phyloP scores from a whole-genome alignment of 768 basidiomycete species.

The Ramaria sp. region DNA sequence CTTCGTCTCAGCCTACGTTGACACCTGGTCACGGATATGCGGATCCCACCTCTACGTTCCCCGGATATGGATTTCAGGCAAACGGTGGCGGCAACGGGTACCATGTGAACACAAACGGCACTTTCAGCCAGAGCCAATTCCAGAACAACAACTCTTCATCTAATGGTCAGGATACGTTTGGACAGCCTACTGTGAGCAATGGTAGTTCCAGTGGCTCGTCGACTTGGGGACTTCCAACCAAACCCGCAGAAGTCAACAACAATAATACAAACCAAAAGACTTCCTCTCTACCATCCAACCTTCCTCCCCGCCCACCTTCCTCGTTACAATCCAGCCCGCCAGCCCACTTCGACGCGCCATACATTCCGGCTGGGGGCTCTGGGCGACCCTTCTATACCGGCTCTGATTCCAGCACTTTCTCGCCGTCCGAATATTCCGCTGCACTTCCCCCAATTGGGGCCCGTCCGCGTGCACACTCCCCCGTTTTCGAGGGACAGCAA shows the following conservation, averaged over 20 bases:
- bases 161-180: neutral
- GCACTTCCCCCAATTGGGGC: constrained; percentile 6
- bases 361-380: neutral
- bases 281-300: neutral
- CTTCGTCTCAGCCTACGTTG: neutral
- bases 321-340: constrained; percentile 10
- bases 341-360: constrained; percentile 4
- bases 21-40: neutral
- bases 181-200: neutral
- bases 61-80: neutral
- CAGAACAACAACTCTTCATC: neutral
- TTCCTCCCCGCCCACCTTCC: constrained; percentile 8
- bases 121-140: neutral
- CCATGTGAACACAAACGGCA: neutral
- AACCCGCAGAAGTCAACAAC: constrained; percentile 1
- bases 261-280: neutral
- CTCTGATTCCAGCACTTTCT: constrained; percentile 2
- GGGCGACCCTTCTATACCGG: neutral
- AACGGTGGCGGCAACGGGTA: neutral
- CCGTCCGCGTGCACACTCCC: constrained; percentile 1
- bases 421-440: neutral
- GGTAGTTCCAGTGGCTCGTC: neutral
- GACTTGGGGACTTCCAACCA: constrained; percentile 4
- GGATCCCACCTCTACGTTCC: neutral
- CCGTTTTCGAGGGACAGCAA: neutral